A percentile compares a stretch with the other conserved stretches of the same genome.
phyloP scores from a whole-genome alignment of 495 filamentous ascomycete species.

The Chaetomium fimeti region DNA sequence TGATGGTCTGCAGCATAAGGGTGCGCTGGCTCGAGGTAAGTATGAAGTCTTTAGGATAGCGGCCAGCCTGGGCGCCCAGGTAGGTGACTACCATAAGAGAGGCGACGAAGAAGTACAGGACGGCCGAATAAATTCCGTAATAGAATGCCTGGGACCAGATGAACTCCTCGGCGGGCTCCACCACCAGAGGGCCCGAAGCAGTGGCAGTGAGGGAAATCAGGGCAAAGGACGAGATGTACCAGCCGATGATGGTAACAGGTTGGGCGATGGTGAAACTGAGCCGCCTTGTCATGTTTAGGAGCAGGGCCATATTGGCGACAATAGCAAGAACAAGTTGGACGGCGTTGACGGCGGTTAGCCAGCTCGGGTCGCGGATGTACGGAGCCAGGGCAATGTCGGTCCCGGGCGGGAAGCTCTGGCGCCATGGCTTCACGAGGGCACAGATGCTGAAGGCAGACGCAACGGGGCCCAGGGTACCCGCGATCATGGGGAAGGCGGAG shows the following conservation, averaged over 20 bases:
- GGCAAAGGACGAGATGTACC: slow-evolving; percentile 64
- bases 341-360: slow-evolving; percentile 71
- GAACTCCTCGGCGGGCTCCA: slow-evolving; percentile 50
- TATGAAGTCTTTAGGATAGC: slow-evolving; percentile 68
- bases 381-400: slow-evolving; percentile 46
- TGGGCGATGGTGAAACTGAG: slow-evolving; percentile 78
- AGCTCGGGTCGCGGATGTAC: slow-evolving; percentile 65
- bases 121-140: slow-evolving; percentile 74
- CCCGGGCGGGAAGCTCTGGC: slow-evolving; percentile 58
- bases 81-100: slow-evolving; percentile 68
- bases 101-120: slow-evolving; percentile 72
- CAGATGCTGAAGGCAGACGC: slow-evolving; percentile 78
- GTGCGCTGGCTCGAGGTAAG: slow-evolving; percentile 74
- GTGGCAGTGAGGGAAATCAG: slow-evolving; percentile 60
- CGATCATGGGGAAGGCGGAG: slow-evolving; percentile 75
- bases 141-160: slow-evolving; percentile 72
- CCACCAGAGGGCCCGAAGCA: slow-evolving; percentile 50
- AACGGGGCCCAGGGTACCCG: slow-evolving; percentile 81
- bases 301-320: slow-evolving; percentile 66
- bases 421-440: slow-evolving; percentile 71
- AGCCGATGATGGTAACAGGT: slow-evolving; percentile 61
- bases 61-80: slow-evolving; percentile 59
- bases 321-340: slow-evolving; percentile 70
- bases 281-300: slow-evolving; percentile 80
- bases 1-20: slow-evolving; percentile 84